Percentiles rank a stretch among this genome's conserved stretches.
Evolutionary conservation across 1,284 basidiomycete genomes (phyloP).

Genomic region (Tylopilus sp.): DNA sequence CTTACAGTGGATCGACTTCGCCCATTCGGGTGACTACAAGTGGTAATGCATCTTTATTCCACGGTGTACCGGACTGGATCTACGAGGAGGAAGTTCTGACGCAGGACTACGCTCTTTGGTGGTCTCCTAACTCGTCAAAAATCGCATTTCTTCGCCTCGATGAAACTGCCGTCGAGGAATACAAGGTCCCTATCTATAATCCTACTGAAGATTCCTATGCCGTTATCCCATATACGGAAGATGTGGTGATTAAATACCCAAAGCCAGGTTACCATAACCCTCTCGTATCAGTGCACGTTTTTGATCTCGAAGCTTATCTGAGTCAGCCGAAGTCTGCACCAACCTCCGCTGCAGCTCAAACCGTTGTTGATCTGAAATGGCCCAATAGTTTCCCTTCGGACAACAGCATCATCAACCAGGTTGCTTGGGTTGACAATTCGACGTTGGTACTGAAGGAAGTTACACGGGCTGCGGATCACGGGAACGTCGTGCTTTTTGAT

Average conservation of each 20-base stretch:
- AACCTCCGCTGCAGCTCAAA: slow-evolving; percentile 39
- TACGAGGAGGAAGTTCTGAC: slow-evolving; percentile 93
- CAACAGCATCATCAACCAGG: slow-evolving; percentile 76
- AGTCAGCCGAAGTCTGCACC: slow-evolving; percentile 33
- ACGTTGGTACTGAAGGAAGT: slow-evolving; percentile 85
- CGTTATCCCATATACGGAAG: slow-evolving; percentile 76
- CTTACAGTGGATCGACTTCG: slow-evolving; percentile 36
- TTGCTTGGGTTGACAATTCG: slow-evolving; percentile 80
- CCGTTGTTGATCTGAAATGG: slow-evolving; percentile 66
- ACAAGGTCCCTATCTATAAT: slow-evolving; percentile 88
- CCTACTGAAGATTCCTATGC: slow-evolving; percentile 63
- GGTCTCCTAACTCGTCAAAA: slow-evolving; percentile 79
- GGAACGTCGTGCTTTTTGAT: slow-evolving; percentile 76
- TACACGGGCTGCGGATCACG: slow-evolving; percentile 75
- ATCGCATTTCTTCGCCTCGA: slow-evolving; percentile 86
- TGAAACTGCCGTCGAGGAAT: slow-evolving; percentile 85
- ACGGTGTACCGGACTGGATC: slow-evolving; percentile 96
- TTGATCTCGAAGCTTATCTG: slow-evolving; percentile 58
- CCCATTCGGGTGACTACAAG: slow-evolving; percentile 80
- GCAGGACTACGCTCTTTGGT: slow-evolving; percentile 80
- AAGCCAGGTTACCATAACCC: slow-evolving; percentile 93
- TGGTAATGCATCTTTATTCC: slow-evolving; percentile 83
- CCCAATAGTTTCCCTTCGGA: slow-evolving; percentile 51
- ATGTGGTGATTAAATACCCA: slow-evolving; percentile 83
- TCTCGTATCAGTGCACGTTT: slow-evolving; percentile 79